Base-by-base conservation (phyloP, 805 yeast species). In the Torulaspora delbrueckii region DNA sequence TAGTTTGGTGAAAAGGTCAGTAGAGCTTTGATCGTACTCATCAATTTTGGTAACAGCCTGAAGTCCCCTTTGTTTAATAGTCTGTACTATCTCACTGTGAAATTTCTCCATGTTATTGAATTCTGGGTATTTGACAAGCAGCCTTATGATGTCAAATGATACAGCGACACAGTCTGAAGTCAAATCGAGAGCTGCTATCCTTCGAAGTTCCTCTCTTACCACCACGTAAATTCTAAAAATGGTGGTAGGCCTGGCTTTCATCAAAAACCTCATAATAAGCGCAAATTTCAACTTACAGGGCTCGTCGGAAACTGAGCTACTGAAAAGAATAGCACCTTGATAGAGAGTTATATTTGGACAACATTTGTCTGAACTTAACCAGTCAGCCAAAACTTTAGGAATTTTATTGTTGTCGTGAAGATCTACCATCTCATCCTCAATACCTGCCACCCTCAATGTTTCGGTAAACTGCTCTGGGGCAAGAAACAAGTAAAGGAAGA, bases 381-480 rank as follows among this genome's bases (percentile, higher is more conserved):
- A 62, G 43, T 61, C 66, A 8, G 66, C 48, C 26, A 73, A 46
- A 2, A 46, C 25, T 23, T 58, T 56, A 8, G 82, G 81, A 8
- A 74, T 55, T n/a, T 57, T 61, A 16, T 60, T 57, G 10, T 62
- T 60, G 1, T 65, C 68, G 32, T 59, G 64, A 22, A 75, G 42
- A 1, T 40, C 37, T 3, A 67, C 47, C 47, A 62, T 50, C 7
- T 69, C 72, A 8, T 58, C 63, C 14, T 62, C 62, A 22, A 71
- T 42, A 6, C 69, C 74, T 42, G 68, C 66, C 2, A 63, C 67
- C 24, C 63, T 58, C 16, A 74, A 48, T 0, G 60, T 40, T 13
- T 55, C 51, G 1, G 47, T 46, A 31, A 76, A 59, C 12, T 75
- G 75, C 4, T 69, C 69, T 3, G 69, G 63, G 19, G 65, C 60